phyloP scores from a whole-genome alignment of 1,284 basidiomycete species.

The Ustilago tritici region DNA sequence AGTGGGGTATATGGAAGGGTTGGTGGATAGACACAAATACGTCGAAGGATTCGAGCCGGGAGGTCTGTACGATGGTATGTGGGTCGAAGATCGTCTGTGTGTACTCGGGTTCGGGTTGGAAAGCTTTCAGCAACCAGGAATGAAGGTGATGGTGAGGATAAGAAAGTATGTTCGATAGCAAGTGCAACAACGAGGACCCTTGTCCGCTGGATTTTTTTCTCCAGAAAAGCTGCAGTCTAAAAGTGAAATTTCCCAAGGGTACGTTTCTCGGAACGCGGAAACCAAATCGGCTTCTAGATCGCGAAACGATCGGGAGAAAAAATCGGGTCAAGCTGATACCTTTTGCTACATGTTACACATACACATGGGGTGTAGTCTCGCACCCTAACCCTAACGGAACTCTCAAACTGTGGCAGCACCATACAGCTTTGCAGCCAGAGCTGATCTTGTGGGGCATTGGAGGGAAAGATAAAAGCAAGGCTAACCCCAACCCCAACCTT shows the following conservation, averaged over 20 bases:
- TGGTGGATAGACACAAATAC: not conserved
- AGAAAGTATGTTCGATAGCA: not conserved
- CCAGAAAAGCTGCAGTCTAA: not conserved
- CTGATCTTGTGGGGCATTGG: too few species aligned
- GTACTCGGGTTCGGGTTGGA: too few species aligned
- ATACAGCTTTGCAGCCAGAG: too few species aligned
- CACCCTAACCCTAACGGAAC: too few species aligned
- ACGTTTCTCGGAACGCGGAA: conserved; percentile 18
- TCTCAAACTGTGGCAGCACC: too few species aligned
- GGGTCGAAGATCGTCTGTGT: not conserved
- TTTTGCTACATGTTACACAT: too few species aligned
- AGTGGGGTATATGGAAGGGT: not conserved
- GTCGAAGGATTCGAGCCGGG: too few species aligned
- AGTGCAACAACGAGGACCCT: conserved; percentile 6
- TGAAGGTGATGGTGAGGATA: not conserved
- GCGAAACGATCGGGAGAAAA: not conserved
- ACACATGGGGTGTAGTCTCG: too few species aligned
- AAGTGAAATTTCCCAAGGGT: conserved; percentile 8
- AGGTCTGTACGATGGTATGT: not conserved
- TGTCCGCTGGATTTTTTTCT: conserved; percentile 12
- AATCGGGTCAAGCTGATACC: not conserved
- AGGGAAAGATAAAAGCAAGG: too few species aligned
- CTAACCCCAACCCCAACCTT: not conserved
- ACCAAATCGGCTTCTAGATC: not conserved
- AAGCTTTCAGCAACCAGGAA: not conserved